Evolutionary conservation across 108 stramenopile genomes (phyloP), one percentile per base, ranked within the genome.

Genomic region (Nannochloropsis oceanica): DNA sequence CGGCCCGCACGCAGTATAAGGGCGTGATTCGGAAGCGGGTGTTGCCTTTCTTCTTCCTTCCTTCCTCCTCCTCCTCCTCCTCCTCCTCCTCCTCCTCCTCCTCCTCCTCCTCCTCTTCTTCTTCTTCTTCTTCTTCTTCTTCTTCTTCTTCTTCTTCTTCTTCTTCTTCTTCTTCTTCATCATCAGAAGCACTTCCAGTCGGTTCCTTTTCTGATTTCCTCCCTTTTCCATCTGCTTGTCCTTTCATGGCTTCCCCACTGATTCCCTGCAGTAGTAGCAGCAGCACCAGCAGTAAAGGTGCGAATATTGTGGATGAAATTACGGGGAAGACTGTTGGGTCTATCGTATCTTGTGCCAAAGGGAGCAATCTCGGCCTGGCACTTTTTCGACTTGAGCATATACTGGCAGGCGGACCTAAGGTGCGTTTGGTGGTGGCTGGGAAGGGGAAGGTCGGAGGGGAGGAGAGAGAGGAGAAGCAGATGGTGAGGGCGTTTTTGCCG

Each of bases 11-110:
- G 0, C 94, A 96, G 80, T 95, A 92, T 87, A 95, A 95, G 83
- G 97, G 98, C 81, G 92, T 93, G 22, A 86, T 98, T 25, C 93
- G 98, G 44, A 97, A 97, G 88, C 92, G 98, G 24, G 87, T 97
- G 84, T 84, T 97, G 87, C 96, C 98, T 0, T 83, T 97, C 14
- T 84, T 95, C 0, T 82, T 85, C 42, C 43, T 79, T 13, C 42
- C 84, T 25, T 26, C 80, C 20, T 80, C 26, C 25, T 13, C 24
- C 81, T 27, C 42, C 13, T 12, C 46, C 13, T 27, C 46, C 22
- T 25, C 79, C 42, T 84, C 42, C 11, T 81, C 26, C 34, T n/a
- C 20, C 10, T n/a, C n/a, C n/a, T n/a, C n/a, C n/a, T n/a, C n/a
- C n/a, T n/a, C n/a, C n/a, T n/a, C n/a, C n/a, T n/a, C n/a, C n/a